A percentile compares a stretch with the other conserved stretches of the same genome.
phyloP scores from a whole-genome alignment of 345 rosid genomes.

The Syzygium aqueum region DNA sequence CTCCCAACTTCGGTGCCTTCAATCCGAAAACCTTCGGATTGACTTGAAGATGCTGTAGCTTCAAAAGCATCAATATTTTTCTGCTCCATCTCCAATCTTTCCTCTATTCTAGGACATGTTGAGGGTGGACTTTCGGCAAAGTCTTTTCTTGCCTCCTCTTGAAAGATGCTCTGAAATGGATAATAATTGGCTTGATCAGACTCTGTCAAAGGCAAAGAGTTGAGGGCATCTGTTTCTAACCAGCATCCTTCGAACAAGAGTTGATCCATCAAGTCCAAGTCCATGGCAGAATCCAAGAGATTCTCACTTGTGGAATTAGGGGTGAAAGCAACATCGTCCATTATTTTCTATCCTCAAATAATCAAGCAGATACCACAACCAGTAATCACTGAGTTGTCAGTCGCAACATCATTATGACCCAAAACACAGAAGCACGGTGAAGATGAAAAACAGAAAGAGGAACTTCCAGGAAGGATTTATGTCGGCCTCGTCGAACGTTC shows the following conservation, averaged over 20 bases:
- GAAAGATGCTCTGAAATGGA: slow-evolving; percentile 16
- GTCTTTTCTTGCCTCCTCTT: slow-evolving; percentile 17
- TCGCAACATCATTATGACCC: slow-evolving; percentile 25
- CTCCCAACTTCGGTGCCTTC: slow-evolving; percentile 38
- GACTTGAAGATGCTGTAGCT: slow-evolving; percentile 17
- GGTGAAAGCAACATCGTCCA: slow-evolving; percentile 46
- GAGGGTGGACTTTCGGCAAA: slow-evolving; percentile 11
- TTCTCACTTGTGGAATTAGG: slow-evolving; percentile 34
- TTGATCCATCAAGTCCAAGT: slow-evolving; percentile 85
- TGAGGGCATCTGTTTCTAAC: slow-evolving; percentile 47
- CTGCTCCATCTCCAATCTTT: slow-evolving; percentile 9
- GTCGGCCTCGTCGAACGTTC: slow-evolving; percentile 31
- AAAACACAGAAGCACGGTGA: slow-evolving; percentile 37
- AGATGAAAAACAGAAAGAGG: slow-evolving; percentile 55
- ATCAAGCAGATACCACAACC: background rate
- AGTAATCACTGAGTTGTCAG: background rate
- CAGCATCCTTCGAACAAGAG: slow-evolving; percentile 79
- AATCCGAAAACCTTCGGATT: slow-evolving; percentile 16
- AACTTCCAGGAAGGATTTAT: slow-evolving; percentile 54
- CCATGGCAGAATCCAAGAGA: slow-evolving; percentile 50
- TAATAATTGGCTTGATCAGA: slow-evolving; percentile 11
- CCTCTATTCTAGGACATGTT: slow-evolving; percentile 11
- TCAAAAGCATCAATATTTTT: slow-evolving; percentile 11
- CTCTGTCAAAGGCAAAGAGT: slow-evolving; percentile 26
- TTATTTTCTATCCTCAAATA: slow-evolving; percentile 3